Evolutionary conservation across 2,329 filamentous ascomycete genomes (phyloP), one percentile per base, ranked within the genome.

Genomic region (Aurifilum marmelostoma): DNA sequence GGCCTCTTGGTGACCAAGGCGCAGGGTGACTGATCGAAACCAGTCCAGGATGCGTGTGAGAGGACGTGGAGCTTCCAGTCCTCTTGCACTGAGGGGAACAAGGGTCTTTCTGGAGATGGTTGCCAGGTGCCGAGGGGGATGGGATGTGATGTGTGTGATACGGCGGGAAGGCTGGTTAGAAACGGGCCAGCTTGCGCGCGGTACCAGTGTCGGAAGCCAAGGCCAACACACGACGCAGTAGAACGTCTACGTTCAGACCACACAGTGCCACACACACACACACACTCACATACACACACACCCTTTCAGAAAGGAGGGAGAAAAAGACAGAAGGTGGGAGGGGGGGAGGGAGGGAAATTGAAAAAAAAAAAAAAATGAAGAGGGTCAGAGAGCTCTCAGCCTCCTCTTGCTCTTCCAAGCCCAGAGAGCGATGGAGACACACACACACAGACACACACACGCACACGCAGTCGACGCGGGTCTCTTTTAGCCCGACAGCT

Each of bases 21-120:
- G 63, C 63, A 67, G 65, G 41, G 34, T 64, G 68, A 61, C 64
- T 54, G 68, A 62, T 65, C 65, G 52, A 59, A 56, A 41, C 43
- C 39, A 66, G 54, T 24, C 47, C 21, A 50, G 27, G 63, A 63
- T 47, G 63, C 63, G 60, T 39, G 39, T 24, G 60, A 39, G 63
- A 67, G 56, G 67, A 56, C 54, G 65, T 65, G 56, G 66, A 65
- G 66, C 66, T 56, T 65, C 56, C 56, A 63, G 63, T 63, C 41
- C 59, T 37, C 27, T 39, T 58, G 63, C 63, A 47, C 63, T 58
- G 65, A 56, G 56, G 24, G 54, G 54, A 61, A 67, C 47, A 63
- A 63, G 56, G 62, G 39, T 54, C 41, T 67, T 67, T 63, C 58
- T 67, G 65, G 61, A 61, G 24, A 63, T 56, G 67, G 54, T 56